Conservation (phyloP, 192 early-diverging fungal species). For the Rhizoclosmatium globosum region DNA sequence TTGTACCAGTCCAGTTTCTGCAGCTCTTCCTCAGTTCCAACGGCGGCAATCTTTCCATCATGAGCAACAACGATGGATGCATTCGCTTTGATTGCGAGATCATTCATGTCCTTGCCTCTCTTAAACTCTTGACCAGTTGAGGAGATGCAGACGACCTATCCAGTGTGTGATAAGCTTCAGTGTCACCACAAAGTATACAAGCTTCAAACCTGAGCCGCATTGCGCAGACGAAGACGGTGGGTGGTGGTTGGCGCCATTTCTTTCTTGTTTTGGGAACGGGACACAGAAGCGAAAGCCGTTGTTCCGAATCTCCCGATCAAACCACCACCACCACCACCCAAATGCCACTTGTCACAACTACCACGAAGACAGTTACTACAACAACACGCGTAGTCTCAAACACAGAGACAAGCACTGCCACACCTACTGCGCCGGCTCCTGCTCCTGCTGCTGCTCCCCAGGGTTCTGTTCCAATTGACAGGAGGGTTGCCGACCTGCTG, state of each 20-base stretch:
- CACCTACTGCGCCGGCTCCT: background rate
- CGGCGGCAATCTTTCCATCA: conserved; percentile 18
- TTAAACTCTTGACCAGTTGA: conserved; percentile 8
- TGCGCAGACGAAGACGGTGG: conserved; percentile 31
- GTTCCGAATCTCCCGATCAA: too few relatives aligned
- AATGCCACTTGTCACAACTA: background rate
- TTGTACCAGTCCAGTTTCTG: conserved; percentile 4
- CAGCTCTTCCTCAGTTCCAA: conserved; percentile 6
- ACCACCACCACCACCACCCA: background rate
- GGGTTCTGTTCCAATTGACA: background rate
- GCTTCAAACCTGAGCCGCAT: conserved; percentile 6
- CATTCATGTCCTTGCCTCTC: conserved; percentile 11
- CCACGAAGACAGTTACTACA: background rate
- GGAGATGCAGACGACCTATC: background rate
- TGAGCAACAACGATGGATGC: conserved; percentile 15
- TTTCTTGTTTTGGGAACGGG: background rate
- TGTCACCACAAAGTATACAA: background rate
- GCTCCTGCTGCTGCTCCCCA: background rate
- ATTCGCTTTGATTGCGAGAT: background rate
- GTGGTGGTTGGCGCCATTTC: background rate
- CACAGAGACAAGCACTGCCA: background rate
- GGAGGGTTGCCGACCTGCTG: conserved; percentile 20
- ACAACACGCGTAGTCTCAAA: background rate
- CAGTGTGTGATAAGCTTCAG: too few relatives aligned
- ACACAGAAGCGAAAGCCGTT: background rate